These are phyloP conservation scores for Fusarium secorum DNA, from an alignment of 2,329 filamentous ascomycete genomes.

Conservation along the genomic window DNA sequence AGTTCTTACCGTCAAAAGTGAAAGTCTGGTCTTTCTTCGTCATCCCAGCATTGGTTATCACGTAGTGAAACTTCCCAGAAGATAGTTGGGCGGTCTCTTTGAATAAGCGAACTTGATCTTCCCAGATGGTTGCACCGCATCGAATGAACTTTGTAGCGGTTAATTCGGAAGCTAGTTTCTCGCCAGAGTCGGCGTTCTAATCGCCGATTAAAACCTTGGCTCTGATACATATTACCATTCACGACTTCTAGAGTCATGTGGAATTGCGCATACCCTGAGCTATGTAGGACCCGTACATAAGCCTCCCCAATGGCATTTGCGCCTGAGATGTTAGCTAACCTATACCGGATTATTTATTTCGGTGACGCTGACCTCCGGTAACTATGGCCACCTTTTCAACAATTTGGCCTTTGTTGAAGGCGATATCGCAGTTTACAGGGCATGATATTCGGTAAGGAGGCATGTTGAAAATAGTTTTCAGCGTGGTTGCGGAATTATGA, in stretches of 20 bases:
- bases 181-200: neutral
- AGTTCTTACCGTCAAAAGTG: neutral
- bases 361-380: neutral
- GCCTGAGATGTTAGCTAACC: neutral
- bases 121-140: neutral
- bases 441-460: neutral
- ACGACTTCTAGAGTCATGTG: rapidly evolving
- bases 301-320: constrained; percentile 1
- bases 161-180: neutral
- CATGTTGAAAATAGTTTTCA: neutral
- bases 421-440: neutral
- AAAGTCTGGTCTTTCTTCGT: neutral
- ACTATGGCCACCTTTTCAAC: neutral
- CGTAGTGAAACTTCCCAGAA: neutral
- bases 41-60: constrained; percentile 3
- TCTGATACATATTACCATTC: neutral
- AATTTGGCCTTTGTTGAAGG: neutral
- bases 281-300: neutral
- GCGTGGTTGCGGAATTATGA: too few relatives aligned
- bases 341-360: rapidly evolving
- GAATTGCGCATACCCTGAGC: neutral
- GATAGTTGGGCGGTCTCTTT: neutral
- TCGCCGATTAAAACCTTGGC: neutral
- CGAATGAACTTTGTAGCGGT: neutral
- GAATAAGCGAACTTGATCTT: neutral